A percentile compares a stretch with the other conserved stretches of the same genome.
Conservation (phyloP, 306 rosid species). For the Malus orientalis region DNA sequence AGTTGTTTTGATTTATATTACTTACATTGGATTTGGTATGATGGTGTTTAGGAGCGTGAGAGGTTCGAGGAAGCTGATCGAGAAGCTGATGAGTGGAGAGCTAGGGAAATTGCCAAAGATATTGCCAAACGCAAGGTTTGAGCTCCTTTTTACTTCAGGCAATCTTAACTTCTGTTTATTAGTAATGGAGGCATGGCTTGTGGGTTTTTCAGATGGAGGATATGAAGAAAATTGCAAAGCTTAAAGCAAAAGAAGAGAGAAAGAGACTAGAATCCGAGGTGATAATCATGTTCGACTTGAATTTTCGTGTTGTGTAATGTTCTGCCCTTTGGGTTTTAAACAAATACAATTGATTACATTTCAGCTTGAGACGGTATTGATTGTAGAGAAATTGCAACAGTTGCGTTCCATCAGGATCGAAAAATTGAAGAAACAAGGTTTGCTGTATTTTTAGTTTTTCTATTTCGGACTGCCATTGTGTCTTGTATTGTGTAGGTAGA, state of each 20-base stretch:
- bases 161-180: background rate
- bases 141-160: background rate
- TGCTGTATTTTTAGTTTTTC: background rate
- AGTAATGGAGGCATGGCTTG: background rate
- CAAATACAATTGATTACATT: background rate
- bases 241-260: constrained; percentile 83
- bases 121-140: constrained; percentile 69
- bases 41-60: constrained; percentile 43
- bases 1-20: background rate
- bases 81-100: constrained; percentile 93
- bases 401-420: constrained; percentile 75
- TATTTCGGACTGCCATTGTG: background rate
- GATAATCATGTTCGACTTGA: background rate
- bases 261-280: constrained; percentile 78
- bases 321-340: background rate
- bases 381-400: constrained; percentile 86
- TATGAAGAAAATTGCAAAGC: constrained; percentile 78
- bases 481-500: background rate
- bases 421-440: constrained; percentile 85
- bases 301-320: background rate
- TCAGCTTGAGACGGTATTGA: constrained; percentile 74
- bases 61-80: constrained; percentile 50
- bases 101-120: constrained; percentile 76
- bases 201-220: constrained; percentile 58
- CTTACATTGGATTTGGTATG: constrained; percentile 4